A percentile compares a stretch with the other conserved stretches of the same genome.
phyloP scores from a whole-genome alignment of 148 eudicot species.

The Beta vulgaris region DNA sequence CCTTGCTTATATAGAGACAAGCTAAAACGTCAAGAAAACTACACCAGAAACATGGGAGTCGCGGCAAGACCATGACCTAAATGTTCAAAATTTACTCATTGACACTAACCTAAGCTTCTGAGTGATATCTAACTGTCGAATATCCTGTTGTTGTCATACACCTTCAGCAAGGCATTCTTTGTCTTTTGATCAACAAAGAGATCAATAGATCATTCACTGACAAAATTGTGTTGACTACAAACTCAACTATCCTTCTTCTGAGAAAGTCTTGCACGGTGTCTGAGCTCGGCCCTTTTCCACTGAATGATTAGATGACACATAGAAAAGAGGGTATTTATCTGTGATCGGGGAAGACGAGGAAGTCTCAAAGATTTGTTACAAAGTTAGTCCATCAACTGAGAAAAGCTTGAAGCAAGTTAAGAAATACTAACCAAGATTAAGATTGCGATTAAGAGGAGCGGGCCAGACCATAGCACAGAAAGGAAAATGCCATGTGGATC shows the following conservation, averaged over 20 bases:
- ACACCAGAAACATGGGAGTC: too few species aligned
- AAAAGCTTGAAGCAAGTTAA: not conserved
- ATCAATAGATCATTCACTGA: not conserved
- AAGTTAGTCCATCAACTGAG: not conserved
- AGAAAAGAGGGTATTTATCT: constrained; percentile 87
- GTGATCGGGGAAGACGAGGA: constrained; percentile 18
- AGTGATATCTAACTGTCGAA: not conserved
- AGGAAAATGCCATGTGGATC: constrained; percentile 76
- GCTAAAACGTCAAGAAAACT: too few species aligned
- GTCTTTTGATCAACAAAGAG: not conserved
- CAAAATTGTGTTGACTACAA: not conserved
- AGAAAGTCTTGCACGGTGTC: constrained; percentile 81
- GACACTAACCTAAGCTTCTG: not conserved
- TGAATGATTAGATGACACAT: constrained; percentile 64
- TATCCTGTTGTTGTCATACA: not conserved
- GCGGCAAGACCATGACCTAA: not conserved
- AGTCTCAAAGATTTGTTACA: not conserved
- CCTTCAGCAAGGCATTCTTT: not conserved
- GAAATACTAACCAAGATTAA: constrained; percentile 71
- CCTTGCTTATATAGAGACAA: too few species aligned
- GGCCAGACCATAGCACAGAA: constrained; percentile 91
- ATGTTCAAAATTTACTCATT: not conserved
- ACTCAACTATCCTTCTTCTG: constrained; percentile 56
- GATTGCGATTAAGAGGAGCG: constrained; percentile 75
- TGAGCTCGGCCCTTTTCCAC: constrained; percentile 95